phyloP scores from a whole-genome alignment of 2,329 filamentous ascomycete species.

The Aureobasidium sp. region DNA sequence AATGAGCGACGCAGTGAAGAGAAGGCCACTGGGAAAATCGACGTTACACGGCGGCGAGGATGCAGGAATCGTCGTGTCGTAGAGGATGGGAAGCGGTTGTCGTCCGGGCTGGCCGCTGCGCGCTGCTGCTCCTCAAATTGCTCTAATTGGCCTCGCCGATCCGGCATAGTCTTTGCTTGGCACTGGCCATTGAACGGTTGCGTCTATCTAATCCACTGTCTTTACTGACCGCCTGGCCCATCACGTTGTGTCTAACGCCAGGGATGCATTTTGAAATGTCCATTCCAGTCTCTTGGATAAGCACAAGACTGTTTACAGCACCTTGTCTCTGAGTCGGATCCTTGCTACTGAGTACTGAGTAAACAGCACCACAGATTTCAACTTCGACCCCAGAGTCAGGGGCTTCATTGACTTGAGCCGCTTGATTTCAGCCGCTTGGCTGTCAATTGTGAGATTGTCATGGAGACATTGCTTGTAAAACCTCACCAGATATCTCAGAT shows the following conservation, averaged over 20 bases:
- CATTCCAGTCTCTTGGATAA: background rate
- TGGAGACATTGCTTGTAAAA: background rate
- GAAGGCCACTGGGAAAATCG: conserved; percentile 4
- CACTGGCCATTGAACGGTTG: background rate
- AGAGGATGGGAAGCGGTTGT: background rate
- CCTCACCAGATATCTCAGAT: background rate
- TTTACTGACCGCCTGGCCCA: conserved; percentile 2
- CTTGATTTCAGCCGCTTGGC: background rate
- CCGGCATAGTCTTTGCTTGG: background rate
- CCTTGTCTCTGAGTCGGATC: background rate
- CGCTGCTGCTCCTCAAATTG: conserved; percentile 5
- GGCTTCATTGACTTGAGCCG: background rate
- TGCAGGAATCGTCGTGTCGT: conserved; percentile 12
- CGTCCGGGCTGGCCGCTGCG: background rate
- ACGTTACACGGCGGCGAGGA: conserved; percentile 14
- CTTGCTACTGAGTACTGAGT: background rate
- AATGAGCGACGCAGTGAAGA: conserved; percentile 15
- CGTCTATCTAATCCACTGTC: conserved; percentile 1
- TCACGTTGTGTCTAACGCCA: background rate
- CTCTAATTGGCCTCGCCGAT: background rate
- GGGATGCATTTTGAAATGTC: background rate
- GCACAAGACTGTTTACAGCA: background rate
- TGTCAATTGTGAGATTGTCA: background rate
- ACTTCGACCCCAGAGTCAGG: background rate
- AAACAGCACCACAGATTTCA: background rate